Percentiles rank a stretch among this genome's conserved stretches.
These are phyloP conservation scores for Apiospora rasikravindrae DNA, from an alignment of 2,329 filamentous ascomycete genomes.

Conservation along the genomic window DNA sequence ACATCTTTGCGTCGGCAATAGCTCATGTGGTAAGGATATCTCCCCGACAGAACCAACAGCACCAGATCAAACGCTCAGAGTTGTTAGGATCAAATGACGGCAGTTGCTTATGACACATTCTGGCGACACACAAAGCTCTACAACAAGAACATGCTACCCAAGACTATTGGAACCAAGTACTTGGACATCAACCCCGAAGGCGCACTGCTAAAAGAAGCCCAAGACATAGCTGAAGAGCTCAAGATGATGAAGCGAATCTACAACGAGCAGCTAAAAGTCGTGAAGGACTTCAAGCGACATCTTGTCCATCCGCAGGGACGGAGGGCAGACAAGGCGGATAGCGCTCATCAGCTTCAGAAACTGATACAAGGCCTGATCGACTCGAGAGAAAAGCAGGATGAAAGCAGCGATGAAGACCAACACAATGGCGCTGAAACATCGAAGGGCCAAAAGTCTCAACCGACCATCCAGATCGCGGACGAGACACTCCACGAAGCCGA, in stretches of 20 bases:
- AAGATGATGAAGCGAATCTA: conserved; percentile 62
- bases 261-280: conserved; percentile 49
- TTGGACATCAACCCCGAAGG: conserved; percentile 51
- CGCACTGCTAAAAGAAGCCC: conserved; percentile 61
- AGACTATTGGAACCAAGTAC: conserved; percentile 46
- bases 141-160: conserved; percentile 46
- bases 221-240: conserved; percentile 69
- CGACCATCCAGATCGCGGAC: neutral
- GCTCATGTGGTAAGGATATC: conserved; percentile 32
- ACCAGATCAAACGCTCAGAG: neutral
- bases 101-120: conserved; percentile 65
- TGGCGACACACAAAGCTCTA: conserved; percentile 61
- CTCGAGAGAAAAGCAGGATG: neutral
- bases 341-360: neutral
- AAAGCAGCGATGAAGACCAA: neutral
- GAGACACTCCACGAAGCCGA: conserved; percentile 16
- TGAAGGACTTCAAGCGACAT: conserved; percentile 26
- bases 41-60: neutral
- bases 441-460: too few relatives aligned
- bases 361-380: neutral
- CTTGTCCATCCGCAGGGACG: conserved; percentile 11
- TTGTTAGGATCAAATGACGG: conserved; percentile 64
- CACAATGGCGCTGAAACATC: neutral
- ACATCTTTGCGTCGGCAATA: conserved; percentile 39
- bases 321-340: neutral